Percentiles rank a stretch among this genome's conserved stretches.
phyloP scores from a whole-genome alignment of 2,329 filamentous ascomycete genomes.

The Xylaria multiplex region DNA sequence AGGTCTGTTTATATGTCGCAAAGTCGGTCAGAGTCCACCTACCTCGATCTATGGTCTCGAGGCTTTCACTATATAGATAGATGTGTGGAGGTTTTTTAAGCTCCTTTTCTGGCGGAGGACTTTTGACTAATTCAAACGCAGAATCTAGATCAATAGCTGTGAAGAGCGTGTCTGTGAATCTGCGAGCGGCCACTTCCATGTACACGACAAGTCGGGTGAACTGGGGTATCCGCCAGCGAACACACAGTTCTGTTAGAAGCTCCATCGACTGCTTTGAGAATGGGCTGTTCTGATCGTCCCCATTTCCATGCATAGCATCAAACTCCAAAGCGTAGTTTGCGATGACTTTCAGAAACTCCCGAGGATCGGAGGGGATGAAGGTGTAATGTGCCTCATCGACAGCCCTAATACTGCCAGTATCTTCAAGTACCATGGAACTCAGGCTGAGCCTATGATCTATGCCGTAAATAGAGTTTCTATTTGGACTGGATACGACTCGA shows the following conservation, averaged over 20 bases:
- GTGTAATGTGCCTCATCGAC: constrained; percentile 78
- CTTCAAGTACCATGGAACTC: constrained; percentile 70
- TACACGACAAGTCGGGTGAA: constrained; percentile 83
- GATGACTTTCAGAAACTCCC: constrained; percentile 84
- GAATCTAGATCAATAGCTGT: constrained; percentile 82
- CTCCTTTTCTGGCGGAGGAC: constrained; percentile 65
- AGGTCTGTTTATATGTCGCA: constrained; percentile 76
- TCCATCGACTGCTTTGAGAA: constrained; percentile 84
- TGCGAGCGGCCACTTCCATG: constrained; percentile 84
- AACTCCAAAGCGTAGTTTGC: constrained; percentile 78
- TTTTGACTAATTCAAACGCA: constrained; percentile 84
- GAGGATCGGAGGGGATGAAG: constrained; percentile 87
- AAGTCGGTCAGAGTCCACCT: constrained; percentile 77
- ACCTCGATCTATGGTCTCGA: constrained; percentile 66
- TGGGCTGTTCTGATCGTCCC: constrained; percentile 60
- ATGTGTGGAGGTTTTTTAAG: constrained; percentile 71
- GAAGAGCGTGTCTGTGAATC: constrained; percentile 86
- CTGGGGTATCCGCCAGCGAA: constrained; percentile 89
- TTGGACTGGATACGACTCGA: constrained; percentile 60
- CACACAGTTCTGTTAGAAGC: constrained; percentile 82
- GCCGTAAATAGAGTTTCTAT: constrained; percentile 54
- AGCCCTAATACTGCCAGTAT: constrained; percentile 60
- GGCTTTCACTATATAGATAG: constrained; percentile 60
- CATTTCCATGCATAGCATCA: constrained; percentile 67
- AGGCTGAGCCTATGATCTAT: constrained; percentile 76